A percentile compares a stretch with the other conserved stretches of the same genome.
Evolutionary conservation across 371 early-diverging fungal species (phyloP).

Genomic region (Saksenaea vasiformis): DNA sequence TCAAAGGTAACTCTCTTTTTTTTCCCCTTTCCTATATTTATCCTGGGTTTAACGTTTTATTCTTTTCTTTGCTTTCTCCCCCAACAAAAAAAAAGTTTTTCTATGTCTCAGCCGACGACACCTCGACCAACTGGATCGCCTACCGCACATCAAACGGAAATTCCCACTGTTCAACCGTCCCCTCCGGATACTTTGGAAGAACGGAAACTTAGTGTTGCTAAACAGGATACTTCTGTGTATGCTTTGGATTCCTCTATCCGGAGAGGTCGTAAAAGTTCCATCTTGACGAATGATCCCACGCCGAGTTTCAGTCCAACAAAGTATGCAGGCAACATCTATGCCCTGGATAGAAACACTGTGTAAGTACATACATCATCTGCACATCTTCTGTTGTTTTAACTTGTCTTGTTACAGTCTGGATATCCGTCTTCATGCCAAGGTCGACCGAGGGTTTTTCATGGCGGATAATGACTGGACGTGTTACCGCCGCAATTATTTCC

Average conservation of each 20-base stretch:
- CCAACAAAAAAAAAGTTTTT: constrained; percentile 5
- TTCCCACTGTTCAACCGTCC: not conserved
- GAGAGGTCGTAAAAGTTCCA: not conserved
- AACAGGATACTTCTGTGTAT: constrained; percentile 6
- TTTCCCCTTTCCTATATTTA: not conserved
- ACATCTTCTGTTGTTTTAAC: constrained; percentile 3
- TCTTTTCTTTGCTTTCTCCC: not conserved
- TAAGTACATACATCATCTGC: constrained; percentile 14
- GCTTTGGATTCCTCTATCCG: constrained; percentile 5
- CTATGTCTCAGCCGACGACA: constrained; percentile 26
- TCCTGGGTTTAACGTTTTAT: not conserved
- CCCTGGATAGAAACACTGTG: constrained; percentile 16
- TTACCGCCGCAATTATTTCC: constrained; percentile 92
- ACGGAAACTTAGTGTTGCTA: not conserved
- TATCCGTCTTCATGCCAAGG: constrained; percentile 59
- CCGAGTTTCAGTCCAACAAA: constrained; percentile 27
- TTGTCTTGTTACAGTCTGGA: constrained; percentile 20
- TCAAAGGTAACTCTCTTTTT: not conserved
- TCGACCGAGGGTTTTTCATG: constrained; percentile 81
- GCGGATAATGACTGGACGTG: constrained; percentile 88
- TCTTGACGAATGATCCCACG: constrained; percentile 10
- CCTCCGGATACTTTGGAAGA: constrained; percentile 8
- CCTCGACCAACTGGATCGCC: constrained; percentile 20
- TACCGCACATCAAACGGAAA: constrained; percentile 1
- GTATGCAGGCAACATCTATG: constrained; percentile 19